Evolutionary conservation across 1,139 yeast genomes (phyloP).

Genomic region (Scheffersomyces segobiensis): DNA sequence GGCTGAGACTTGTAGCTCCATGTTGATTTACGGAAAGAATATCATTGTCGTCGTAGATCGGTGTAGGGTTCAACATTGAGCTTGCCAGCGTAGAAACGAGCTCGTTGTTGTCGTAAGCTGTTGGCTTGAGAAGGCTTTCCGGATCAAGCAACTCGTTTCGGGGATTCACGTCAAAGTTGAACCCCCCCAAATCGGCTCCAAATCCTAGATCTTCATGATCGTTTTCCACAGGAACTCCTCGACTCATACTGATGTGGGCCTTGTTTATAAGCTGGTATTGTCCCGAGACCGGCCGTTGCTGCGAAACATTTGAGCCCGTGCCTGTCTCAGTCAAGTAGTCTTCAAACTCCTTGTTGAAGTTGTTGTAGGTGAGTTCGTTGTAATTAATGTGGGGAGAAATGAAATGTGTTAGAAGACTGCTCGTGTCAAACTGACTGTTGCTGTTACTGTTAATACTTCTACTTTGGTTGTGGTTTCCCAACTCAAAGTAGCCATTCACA

Average conservation of each 20-base stretch:
- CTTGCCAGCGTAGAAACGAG: background rate
- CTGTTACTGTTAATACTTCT: conserved; percentile 5
- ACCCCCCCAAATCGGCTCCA: conserved; percentile 20
- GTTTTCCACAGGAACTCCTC: background rate
- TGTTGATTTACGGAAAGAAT: background rate
- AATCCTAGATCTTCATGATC: conserved; percentile 1
- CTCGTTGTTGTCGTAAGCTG: conserved; percentile 3
- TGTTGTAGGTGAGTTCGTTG: conserved; percentile 9
- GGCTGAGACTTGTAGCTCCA: background rate
- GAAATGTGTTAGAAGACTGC: conserved; percentile 6
- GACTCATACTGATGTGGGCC: background rate
- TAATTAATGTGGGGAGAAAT: conserved; percentile 10
- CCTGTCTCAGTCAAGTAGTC: conserved; percentile 5
- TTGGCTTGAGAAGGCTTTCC: conserved; percentile 4
- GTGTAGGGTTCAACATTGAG: conserved; percentile 1
- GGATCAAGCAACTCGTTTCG: conserved; percentile 4
- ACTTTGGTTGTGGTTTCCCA: conserved; percentile 1
- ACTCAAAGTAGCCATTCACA: conserved; percentile 36
- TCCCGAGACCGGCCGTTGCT: background rate
- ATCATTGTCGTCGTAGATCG: background rate
- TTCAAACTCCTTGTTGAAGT: conserved; percentile 9
- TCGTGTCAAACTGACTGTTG: conserved; percentile 5
- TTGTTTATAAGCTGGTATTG: background rate
- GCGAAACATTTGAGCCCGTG: background rate
- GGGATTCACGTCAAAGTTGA: conserved; percentile 22